Evolutionary conservation across 495 filamentous ascomycete genomes (phyloP).

Genomic region (Penicillium alfredii): DNA sequence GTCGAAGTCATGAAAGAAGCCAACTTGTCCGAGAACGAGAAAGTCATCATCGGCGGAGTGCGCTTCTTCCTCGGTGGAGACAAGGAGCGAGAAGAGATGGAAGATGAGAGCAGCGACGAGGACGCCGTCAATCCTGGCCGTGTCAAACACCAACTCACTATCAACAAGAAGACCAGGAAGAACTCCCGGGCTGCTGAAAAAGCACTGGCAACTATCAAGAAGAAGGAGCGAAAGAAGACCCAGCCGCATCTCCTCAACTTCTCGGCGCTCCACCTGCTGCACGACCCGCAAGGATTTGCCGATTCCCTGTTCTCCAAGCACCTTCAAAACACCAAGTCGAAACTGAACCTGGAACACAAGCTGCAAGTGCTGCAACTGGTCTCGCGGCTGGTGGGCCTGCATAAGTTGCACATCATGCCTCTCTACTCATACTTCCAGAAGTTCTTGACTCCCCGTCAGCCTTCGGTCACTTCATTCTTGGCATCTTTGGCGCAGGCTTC

Average conservation of each 20-base stretch:
- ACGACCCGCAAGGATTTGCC: conserved; percentile 93
- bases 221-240: conserved; percentile 81
- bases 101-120: conserved; percentile 80
- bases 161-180: conserved; percentile 96
- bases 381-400: conserved; percentile 83
- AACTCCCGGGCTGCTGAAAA: conserved; percentile 70
- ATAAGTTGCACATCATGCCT: conserved; percentile 79
- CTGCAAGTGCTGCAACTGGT: conserved; percentile 82
- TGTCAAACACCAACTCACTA: conserved; percentile 74
- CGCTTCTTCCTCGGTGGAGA: conserved; percentile 95
- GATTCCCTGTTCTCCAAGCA: conserved; percentile 89
- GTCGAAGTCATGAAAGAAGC: conserved; percentile 95
- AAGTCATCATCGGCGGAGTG: conserved; percentile 80
- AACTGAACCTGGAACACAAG: conserved; percentile 85
- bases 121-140: conserved; percentile 72
- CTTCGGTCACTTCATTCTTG: conserved; percentile 88
- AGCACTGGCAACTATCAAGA: conserved; percentile 70
- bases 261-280: conserved; percentile 91
- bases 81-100: conserved; percentile 84
- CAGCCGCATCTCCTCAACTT: conserved; percentile 87
- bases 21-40: conserved; percentile 73
- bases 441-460: conserved; percentile 80
- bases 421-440: conserved; percentile 86
- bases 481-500: conserved; percentile 88
- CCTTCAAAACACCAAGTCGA: conserved; percentile 77